These are phyloP conservation scores for Akanthomyces uredinophilus DNA, from an alignment of 2,329 filamentous ascomycete species.

Conservation along the genomic window DNA sequence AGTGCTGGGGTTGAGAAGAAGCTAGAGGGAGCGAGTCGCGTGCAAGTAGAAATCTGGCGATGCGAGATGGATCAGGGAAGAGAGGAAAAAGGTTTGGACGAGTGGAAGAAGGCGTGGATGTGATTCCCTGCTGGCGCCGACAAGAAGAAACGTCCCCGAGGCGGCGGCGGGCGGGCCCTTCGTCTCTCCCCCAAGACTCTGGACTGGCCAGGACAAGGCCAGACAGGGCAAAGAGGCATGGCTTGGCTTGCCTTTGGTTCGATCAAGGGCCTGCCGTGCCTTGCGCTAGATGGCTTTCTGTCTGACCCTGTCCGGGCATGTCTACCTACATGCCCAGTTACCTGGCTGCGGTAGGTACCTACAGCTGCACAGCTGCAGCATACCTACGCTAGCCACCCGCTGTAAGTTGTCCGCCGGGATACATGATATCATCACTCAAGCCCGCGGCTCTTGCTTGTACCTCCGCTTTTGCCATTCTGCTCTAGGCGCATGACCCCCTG, in stretches of 20 bases:
- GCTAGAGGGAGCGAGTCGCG: neutral
- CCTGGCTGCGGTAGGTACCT: too few relatives aligned
- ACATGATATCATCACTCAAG: neutral
- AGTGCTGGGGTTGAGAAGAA: neutral
- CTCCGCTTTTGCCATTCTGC: neutral
- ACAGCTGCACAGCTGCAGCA: neutral
- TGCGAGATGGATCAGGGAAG: slow-evolving; percentile 10
- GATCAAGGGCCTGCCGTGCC: neutral
- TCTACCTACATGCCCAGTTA: too few relatives aligned
- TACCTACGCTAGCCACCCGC: neutral
- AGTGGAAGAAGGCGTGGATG: slow-evolving; percentile 16
- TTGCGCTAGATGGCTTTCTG: slow-evolving; percentile 1
- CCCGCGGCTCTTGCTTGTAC: neutral
- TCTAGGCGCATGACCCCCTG: slow-evolving; percentile 5
- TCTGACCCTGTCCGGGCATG: neutral
- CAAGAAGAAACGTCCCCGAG: slow-evolving; percentile 36
- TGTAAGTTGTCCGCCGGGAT: neutral
- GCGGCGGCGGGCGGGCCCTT: slow-evolving; percentile 28
- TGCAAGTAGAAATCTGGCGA: neutral
- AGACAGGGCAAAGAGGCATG: neutral
- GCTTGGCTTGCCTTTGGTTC: slow-evolving; percentile 5
- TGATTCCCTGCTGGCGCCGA: slow-evolving; percentile 30
- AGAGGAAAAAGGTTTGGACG: slow-evolving; percentile 11
- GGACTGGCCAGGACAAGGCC: neutral
- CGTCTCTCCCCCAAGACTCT: neutral